phyloP scores from a whole-genome alignment of 495 filamentous ascomycete genomes.

The Cenococcum geophilum region DNA sequence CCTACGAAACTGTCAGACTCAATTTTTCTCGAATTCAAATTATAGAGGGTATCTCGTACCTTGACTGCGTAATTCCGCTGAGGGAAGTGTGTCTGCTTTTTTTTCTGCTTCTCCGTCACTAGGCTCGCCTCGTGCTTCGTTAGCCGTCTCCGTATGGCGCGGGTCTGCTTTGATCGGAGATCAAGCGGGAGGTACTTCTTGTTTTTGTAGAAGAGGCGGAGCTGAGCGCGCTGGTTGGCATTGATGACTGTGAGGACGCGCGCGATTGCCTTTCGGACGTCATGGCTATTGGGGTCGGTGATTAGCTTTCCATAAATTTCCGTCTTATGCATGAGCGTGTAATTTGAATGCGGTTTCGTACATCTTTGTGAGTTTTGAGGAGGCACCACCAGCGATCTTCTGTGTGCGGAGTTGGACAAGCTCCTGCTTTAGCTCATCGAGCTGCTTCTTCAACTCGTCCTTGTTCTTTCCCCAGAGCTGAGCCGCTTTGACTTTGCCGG shows the following conservation, averaged over 20 bases:
- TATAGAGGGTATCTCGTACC: slow-evolving; percentile 49
- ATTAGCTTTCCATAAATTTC: slow-evolving; percentile 3
- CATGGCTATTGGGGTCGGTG: slow-evolving; percentile 57
- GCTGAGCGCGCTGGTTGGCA: slow-evolving; percentile 93
- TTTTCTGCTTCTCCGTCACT: slow-evolving; percentile 83
- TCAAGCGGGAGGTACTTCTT: slow-evolving; percentile 98
- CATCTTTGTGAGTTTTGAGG: slow-evolving; percentile 75
- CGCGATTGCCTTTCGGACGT: slow-evolving; percentile 98
- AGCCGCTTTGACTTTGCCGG: slow-evolving; percentile 87
- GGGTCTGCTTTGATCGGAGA: slow-evolving; percentile 76
- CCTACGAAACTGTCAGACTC: background rate
- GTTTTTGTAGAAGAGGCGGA: slow-evolving; percentile 98
- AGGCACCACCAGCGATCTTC: slow-evolving; percentile 90
- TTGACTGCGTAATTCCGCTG: slow-evolving; percentile 98
- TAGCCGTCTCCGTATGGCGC: slow-evolving; percentile 87
- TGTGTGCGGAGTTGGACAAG: slow-evolving; percentile 65
- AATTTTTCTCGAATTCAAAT: background rate
- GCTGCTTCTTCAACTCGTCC: slow-evolving; percentile 48
- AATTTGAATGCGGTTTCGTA: background rate
- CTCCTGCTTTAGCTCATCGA: slow-evolving; percentile 72
- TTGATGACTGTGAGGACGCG: slow-evolving; percentile 98
- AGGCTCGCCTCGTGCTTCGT: slow-evolving; percentile 78
- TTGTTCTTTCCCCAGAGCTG: slow-evolving; percentile 98
- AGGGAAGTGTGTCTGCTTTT: slow-evolving; percentile 92
- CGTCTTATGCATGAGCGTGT: background rate